Evolutionary conservation across 768 basidiomycete species (phyloP), one percentile per base, ranked within the genome.

Genomic region (Termitomyces sp.): DNA sequence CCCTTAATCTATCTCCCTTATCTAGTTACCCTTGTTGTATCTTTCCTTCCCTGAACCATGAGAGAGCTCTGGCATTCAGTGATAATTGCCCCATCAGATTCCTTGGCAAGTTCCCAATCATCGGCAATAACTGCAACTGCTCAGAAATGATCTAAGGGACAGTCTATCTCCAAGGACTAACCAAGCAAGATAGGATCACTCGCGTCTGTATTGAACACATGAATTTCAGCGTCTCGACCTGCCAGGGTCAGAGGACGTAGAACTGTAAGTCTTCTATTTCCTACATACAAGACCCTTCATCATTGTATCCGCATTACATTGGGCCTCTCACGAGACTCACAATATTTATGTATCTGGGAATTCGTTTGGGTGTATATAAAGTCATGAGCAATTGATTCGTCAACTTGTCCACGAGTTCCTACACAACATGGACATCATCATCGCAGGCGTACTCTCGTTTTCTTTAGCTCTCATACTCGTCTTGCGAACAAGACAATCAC

Each of bases 401-500:
- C n/a, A 18, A 32, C 20, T 39, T n/a, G 36, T 27, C 48, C 30
- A 50, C 5, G 22, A 51, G 32, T n/a, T 51, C 34, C 42, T 57
- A 50, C 42, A 51, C 47, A 30, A 24, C 6, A 51, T 57, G 56
- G 49, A 57, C 56, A 44, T 20, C 9, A 32, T 42, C 33, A 30
- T 51, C 7, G 14, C 33, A 52, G 18, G 14, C 49, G 7, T 51
- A 50, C 40, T 52, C 12, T 36, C 42, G 0, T 45, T 42, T 44
- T 10, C 18, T 3, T 0, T 50, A 18, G 30, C 30, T 10, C 0
- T 42, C 39, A 24, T 32, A 26, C 37, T 50, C 37, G 39, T n/a
- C n/a, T 39, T 40, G 20, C 20, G 24, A 18, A 24, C 16, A 14
- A 26, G 13, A 9, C 37, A 24, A 2, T 22, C 56, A 18, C n/a